phyloP scores from a whole-genome alignment of 176 grass and related monocot species.

The Zizania latifolia region DNA sequence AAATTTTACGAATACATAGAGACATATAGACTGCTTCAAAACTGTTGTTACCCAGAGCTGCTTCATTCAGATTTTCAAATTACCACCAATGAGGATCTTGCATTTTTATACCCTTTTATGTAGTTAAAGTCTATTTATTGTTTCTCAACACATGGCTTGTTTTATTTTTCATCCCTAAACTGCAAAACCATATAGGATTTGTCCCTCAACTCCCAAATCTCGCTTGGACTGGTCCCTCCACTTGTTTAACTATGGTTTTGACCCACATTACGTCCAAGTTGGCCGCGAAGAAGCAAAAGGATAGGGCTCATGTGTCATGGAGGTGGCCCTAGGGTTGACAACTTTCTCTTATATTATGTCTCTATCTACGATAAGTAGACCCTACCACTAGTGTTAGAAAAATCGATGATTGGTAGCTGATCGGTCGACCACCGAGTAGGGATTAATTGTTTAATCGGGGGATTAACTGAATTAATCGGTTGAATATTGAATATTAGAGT shows the following conservation, averaged over 20 bases:
- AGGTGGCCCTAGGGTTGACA: background rate
- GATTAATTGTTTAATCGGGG: too few relatives aligned
- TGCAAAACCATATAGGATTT: background rate
- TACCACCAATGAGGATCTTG: background rate
- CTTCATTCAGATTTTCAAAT: background rate
- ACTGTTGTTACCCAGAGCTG: background rate
- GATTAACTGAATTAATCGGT: too few relatives aligned
- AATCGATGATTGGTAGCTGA: too few relatives aligned
- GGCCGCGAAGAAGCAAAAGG: too few relatives aligned
- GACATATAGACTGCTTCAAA: background rate
- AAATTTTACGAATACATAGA: background rate
- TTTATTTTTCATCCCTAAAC: background rate
- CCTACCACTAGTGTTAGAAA: too few relatives aligned
- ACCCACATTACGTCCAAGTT: too few relatives aligned
- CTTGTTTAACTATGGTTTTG: background rate
- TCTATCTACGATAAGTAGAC: background rate
- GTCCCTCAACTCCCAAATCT: background rate
- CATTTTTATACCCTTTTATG: background rate
- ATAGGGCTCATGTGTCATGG: background rate
- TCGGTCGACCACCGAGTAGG: too few relatives aligned
- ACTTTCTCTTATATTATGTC: too few relatives aligned
- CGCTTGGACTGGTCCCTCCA: background rate
- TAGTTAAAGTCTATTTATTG: background rate
- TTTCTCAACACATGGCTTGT: background rate
- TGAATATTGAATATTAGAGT: too few relatives aligned